Percentiles rank a stretch among this genome's conserved stretches.
Conservation (phyloP, 139 green algal genomes). For the Dunaliella primolecta region DNA sequence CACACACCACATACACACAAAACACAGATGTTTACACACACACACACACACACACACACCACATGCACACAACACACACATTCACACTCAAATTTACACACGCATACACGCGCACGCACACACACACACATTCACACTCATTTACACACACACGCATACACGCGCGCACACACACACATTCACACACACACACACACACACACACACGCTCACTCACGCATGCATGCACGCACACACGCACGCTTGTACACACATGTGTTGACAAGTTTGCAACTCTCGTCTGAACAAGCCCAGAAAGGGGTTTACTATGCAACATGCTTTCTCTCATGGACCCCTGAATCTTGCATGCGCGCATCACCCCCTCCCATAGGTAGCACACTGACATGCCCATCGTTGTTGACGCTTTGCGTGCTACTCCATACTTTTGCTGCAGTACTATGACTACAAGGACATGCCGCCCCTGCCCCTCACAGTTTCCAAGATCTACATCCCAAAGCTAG, state of each 20-base stretch:
- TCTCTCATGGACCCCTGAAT: no score
- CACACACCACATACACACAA: background rate
- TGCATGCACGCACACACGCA: background rate
- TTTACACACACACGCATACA: background rate
- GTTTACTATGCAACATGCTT: no score
- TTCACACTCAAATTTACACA: background rate
- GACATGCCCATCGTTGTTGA: background rate
- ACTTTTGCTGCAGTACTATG: constrained; percentile 51
- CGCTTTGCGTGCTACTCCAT: background rate
- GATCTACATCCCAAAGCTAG: constrained; percentile 46
- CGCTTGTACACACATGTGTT: background rate
- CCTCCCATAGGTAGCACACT: no score
- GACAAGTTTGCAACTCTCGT: no score
- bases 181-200: background rate
- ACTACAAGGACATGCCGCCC: constrained; percentile 58
- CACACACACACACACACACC: background rate
- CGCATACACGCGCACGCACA: background rate
- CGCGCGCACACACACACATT: background rate
- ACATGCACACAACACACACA: no score
- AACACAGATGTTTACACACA: background rate
- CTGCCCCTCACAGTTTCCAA: constrained; percentile 44
- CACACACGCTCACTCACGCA: background rate
- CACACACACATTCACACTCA: background rate
- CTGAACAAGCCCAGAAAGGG: no score
- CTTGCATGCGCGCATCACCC: background rate